Evolutionary conservation across 2,329 filamentous ascomycete species (phyloP), one percentile per base, ranked within the genome.

Genomic region (Alternaria triticina): DNA sequence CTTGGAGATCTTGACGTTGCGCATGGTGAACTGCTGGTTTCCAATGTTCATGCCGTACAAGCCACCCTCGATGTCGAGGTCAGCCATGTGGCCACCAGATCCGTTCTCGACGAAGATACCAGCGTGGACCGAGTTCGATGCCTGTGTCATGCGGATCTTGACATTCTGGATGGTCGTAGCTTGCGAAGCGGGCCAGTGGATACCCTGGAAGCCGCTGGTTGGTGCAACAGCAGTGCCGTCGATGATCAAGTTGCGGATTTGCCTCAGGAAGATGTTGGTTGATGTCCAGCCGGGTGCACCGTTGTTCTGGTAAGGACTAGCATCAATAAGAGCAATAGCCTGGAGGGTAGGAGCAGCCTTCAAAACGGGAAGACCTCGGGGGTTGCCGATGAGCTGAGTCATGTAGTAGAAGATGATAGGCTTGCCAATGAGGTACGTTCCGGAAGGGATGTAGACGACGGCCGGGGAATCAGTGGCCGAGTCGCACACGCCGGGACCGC

Each of bases 351-450:
- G 49, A 7, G 84, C 82, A 6, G 86, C 87, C 67, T 87, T 86
- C 52, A 90, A 80, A 2, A 84, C 82, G 0, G 88, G 87, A 15
- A 85, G 80, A 44, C 81, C 81, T 66, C 83, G 86, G 10, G 88
- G 85, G 62, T 90, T 87, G 28, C 88, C 88, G 54, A 90, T 82
- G 9, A 91, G 77, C 70, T 89, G 85, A 3, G 89, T 90, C 69
- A 86, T 86, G 79, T 90, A 91, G 70, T 88, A 90, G 70, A 88
- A 83, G 62, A 88, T 82, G 64, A 91, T 87, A 0, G 86, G 82
- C 1, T 81, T 80, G 57, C 63, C 64, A 46, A 79, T 73, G 49
- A 77, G 62, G 68, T 91, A 91, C 0, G 85, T 89, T 46, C 88
- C 88, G 46, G 84, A 82, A 3, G 85, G 86, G 69, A 88, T 86